Base-by-base conservation (phyloP, 2,329 filamentous ascomycete genomes). In the Colletotrichum brevisporum region DNA sequence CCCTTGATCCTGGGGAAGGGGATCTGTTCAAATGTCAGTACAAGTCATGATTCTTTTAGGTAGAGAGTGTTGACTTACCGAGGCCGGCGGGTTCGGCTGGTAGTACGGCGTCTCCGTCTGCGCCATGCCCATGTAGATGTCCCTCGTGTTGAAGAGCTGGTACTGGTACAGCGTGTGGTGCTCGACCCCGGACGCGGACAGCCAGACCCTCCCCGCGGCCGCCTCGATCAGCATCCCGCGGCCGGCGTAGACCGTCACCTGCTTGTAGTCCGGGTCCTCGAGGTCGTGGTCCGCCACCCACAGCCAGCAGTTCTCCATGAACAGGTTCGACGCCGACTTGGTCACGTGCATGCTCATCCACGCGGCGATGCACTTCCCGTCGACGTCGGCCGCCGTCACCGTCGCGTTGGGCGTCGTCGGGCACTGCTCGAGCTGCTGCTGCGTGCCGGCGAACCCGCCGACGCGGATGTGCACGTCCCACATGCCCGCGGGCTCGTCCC, bases 391-490 rank as follows among this genome's bases (percentile, higher is more conserved):
- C 9, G 61, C 62, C 2, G 66, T 61, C 3, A 69, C 26, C 41
- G 60, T 57, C 1, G 39, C 52, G 69, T 75, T 62, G 59, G 82
- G 69, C 50, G 80, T 72, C 77, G 90, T 91, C 68, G 84, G 78
- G 78, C 90, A 92, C 58, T 83, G 86, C 74, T 86, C 83, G 60
- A 89, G 86, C 76, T 92, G 89, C 8, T 94, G 85, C 48, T 90
- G 83, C 16, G 92, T 93, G 43, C 92, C 92, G 1, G 89, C 88
- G 59, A 89, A 90, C 3, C 92, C 93, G 71, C 92, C 92, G 58
- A 95, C 86, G 72, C 93, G 90, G 75, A 92, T 88, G 79, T 95
- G 92, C 12, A 92, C 88, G 76, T 95, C 93, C 92, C 92, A 95
- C 79, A 92, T 85, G 5, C 88, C 89, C 8, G 82, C 82, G 15